phyloP scores from a whole-genome alignment of 2,329 filamentous ascomycete species.

The Arthrobotrys entomopaga region DNA sequence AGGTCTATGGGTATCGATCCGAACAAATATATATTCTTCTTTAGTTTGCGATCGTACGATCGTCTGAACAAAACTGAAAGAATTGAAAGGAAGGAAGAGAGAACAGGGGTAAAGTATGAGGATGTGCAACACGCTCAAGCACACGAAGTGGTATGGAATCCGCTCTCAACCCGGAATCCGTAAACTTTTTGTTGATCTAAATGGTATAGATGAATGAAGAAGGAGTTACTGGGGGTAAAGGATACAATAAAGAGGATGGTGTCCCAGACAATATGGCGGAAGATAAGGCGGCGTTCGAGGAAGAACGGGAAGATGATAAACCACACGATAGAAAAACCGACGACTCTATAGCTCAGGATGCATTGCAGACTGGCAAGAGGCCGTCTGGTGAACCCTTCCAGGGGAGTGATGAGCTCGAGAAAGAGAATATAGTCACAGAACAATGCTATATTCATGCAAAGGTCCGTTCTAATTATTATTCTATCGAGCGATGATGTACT shows the following conservation, averaged over 20 bases:
- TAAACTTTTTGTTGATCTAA: conserved; percentile 37
- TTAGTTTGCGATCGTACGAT: conserved; percentile 93
- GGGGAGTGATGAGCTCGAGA: conserved; percentile 77
- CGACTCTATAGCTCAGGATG: conserved; percentile 77
- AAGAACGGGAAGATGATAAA: conserved; percentile 62
- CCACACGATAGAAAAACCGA: conserved; percentile 57
- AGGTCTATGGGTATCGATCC: conserved; percentile 79
- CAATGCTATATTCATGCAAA: conserved; percentile 96
- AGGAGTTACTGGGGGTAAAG: conserved; percentile 58
- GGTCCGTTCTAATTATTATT: conserved; percentile 64
- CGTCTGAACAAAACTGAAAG: conserved; percentile 83
- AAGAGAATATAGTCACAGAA: conserved; percentile 90
- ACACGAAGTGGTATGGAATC: conserved; percentile 78
- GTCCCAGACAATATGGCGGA: conserved; percentile 45
- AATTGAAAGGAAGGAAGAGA: conserved; percentile 78
- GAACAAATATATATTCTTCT: conserved; percentile 83
- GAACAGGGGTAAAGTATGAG: conserved; percentile 83
- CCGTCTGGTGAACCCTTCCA: conserved; percentile 79
- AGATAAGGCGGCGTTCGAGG: conserved; percentile 65
- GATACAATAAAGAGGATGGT: conserved; percentile 61
- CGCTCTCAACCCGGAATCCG: conserved; percentile 59
- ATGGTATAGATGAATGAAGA: conserved; percentile 54
- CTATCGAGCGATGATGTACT: conserved; percentile 18
- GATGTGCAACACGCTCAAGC: conserved; percentile 88
- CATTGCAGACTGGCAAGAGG: conserved; percentile 77